Evolutionary conservation across 1,139 yeast species (phyloP).

Genomic region (Taphrina flavorubra): DNA sequence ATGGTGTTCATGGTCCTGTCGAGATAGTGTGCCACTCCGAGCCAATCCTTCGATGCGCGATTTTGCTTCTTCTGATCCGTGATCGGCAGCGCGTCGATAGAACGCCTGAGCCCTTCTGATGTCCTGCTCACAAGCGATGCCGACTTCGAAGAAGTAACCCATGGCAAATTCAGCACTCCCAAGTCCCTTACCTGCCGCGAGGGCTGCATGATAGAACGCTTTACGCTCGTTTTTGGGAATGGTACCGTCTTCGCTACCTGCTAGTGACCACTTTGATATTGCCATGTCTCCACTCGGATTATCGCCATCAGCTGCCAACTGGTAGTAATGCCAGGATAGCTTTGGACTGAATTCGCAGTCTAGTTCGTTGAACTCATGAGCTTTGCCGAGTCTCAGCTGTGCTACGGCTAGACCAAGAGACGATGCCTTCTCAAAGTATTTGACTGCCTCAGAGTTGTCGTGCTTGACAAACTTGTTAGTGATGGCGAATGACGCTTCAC

Average conservation of each 20-base stretch:
- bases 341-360: slow-evolving; percentile 51
- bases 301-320: slow-evolving; percentile 55
- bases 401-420: slow-evolving; percentile 54
- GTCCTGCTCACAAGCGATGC: slow-evolving; percentile 64
- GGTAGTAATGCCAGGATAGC: slow-evolving; percentile 54
- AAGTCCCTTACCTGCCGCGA: slow-evolving; percentile 52
- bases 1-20: slow-evolving; percentile 30
- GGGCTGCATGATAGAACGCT: slow-evolving; percentile 53
- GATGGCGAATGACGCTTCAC: slow-evolving; percentile 50
- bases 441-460: slow-evolving; percentile 57
- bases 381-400: slow-evolving; percentile 53
- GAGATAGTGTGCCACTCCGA: slow-evolving; percentile 19
- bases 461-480: slow-evolving; percentile 29
- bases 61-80: slow-evolving; percentile 33
- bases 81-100: slow-evolving; percentile 63
- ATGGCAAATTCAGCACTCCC: slow-evolving; percentile 54
- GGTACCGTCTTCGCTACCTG: slow-evolving; percentile 45
- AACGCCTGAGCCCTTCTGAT: slow-evolving; percentile 59
- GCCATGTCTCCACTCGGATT: slow-evolving; percentile 49
- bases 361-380: slow-evolving; percentile 53
- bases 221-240: slow-evolving; percentile 56
- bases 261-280: slow-evolving; percentile 54
- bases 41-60: slow-evolving; percentile 31
- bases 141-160: slow-evolving; percentile 55
- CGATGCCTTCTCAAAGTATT: slow-evolving; percentile 55